Percentiles rank a stretch among this genome's conserved stretches.
Conservation (phyloP, 2,329 filamentous ascomycete genomes). For the Akanthomyces dipterigenus region DNA sequence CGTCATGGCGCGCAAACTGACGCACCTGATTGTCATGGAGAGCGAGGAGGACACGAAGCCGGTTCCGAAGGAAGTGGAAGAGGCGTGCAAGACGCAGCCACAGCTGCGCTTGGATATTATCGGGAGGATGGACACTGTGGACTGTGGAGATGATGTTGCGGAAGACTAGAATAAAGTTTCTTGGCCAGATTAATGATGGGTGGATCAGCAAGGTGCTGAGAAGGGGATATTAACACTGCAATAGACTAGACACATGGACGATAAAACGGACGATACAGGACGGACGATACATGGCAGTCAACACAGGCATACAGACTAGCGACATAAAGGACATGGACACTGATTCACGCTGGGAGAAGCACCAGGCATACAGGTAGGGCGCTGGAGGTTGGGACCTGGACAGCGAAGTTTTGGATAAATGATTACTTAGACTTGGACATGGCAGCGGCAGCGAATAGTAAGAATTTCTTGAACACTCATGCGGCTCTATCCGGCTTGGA, state of each 20-base stretch:
- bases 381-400: no score
- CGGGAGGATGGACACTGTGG: conserved; percentile 19
- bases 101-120: conserved; percentile 28
- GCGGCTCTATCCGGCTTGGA: no score
- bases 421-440: neutral
- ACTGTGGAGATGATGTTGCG: neutral
- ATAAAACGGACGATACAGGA: no score
- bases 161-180: neutral
- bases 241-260: neutral
- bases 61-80: conserved; percentile 27
- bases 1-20: conserved; percentile 31
- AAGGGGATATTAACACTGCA: neutral
- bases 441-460: no score
- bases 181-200: neutral
- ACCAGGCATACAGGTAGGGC: no score
- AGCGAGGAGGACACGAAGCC: conserved; percentile 21
- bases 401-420: neutral
- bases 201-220: no score
- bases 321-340: neutral
- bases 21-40: conserved; percentile 30
- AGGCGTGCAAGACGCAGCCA: conserved; percentile 27
- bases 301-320: neutral
- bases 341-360: neutral
- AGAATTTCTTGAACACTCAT: no score
- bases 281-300: no score